Conservation (phyloP, 129 eudicot species). For the Arctium minus region DNA sequence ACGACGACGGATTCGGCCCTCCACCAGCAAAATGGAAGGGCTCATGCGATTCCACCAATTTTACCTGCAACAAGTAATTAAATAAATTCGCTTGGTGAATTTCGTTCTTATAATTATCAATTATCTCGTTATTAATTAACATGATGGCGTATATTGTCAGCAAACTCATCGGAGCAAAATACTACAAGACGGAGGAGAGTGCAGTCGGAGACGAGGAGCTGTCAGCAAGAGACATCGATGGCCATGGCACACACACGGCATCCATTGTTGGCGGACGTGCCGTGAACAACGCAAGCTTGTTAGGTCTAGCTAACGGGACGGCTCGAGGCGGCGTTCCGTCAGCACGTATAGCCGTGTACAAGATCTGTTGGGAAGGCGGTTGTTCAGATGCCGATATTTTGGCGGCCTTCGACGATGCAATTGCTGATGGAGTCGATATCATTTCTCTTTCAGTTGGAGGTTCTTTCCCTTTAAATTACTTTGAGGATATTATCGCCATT, state of each 20-base stretch:
- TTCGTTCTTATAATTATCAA: neutral
- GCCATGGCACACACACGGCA: conserved; percentile 85
- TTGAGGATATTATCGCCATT: conserved; percentile 57
- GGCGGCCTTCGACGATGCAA: conserved; percentile 69
- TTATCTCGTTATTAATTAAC: neutral
- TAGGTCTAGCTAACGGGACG: conserved; percentile 60
- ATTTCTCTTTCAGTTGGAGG: conserved; percentile 65
- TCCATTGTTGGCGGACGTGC: conserved; percentile 64
- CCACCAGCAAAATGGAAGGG: conserved; percentile 55
- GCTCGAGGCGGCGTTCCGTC: conserved; percentile 77
- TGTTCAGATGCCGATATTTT: conserved; percentile 48
- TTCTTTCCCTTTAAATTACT: conserved; percentile 24
- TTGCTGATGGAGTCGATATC: conserved; percentile 74
- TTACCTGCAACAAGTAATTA: conserved; percentile 54
- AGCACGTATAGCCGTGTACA: conserved; percentile 70
- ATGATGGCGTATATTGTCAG: conserved; percentile 12
- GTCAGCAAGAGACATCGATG: conserved; percentile 55
- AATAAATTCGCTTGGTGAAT: neutral
- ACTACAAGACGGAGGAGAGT: conserved; percentile 14
- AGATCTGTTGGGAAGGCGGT: conserved; percentile 40
- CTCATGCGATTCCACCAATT: conserved; percentile 37
- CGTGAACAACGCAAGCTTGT: conserved; percentile 42
- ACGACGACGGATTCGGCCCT: conserved; percentile 48
- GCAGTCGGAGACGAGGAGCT: neutral
- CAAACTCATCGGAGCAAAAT: conserved; percentile 72